These are phyloP conservation scores for Rhizopogon rudus DNA, from an alignment of 768 basidiomycete species.

Conservation along the genomic window DNA sequence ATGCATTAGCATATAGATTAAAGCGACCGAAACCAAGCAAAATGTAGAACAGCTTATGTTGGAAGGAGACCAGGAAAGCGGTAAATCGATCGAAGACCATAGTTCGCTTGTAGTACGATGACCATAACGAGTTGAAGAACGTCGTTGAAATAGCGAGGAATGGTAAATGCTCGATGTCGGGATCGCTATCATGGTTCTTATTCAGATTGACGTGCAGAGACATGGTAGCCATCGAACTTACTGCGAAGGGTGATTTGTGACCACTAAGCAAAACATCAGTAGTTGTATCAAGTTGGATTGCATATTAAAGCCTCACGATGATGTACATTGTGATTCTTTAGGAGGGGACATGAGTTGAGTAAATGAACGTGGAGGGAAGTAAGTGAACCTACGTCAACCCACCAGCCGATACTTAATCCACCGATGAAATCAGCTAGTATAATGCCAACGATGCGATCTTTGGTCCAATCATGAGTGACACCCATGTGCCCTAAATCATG, in stretches of 20 bases:
- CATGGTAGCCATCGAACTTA: conserved; percentile 32
- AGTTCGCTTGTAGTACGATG: conserved; percentile 89
- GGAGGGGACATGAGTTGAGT: neutral
- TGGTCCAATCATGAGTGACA: conserved; percentile 81
- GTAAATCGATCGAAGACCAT: conserved; percentile 75
- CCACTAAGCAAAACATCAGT: conserved; percentile 46
- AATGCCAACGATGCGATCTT: conserved; percentile 77
- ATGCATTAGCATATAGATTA: conserved; percentile 91
- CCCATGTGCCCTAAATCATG: conserved; percentile 97
- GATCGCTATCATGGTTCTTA: conserved; percentile 46
- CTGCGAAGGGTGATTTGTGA: conserved; percentile 97
- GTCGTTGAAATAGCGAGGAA: conserved; percentile 91
- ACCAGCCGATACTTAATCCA: conserved; percentile 95
- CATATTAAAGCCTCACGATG: conserved; percentile 60
- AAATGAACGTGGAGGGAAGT: conserved; percentile 3
- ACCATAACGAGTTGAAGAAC: conserved; percentile 85
- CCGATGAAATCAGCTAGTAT: conserved; percentile 83
- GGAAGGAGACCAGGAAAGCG: conserved; percentile 60
- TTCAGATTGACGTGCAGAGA: neutral
- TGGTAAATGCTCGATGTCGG: conserved; percentile 84
- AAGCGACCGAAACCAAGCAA: conserved; percentile 88
- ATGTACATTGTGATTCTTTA: conserved; percentile 90
- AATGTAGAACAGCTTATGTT: conserved; percentile 92
- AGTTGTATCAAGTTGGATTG: conserved; percentile 1
- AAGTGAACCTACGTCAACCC: conserved; percentile 82